Conservation (phyloP, 2,329 filamentous ascomycete genomes). For the Verticillium alfalfae region DNA sequence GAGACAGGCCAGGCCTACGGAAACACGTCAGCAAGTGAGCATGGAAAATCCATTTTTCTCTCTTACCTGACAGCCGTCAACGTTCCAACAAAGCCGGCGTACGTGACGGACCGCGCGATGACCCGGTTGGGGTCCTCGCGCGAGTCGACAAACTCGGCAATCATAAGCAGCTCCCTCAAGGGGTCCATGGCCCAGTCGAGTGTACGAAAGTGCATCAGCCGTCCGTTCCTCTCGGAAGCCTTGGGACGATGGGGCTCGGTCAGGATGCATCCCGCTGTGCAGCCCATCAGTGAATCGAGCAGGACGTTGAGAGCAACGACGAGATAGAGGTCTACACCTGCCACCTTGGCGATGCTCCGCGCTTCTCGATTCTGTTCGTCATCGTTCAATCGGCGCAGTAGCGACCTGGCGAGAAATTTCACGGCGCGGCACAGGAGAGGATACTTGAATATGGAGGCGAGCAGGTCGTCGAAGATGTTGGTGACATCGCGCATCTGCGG, state of each 20-base stretch:
- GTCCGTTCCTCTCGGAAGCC: slow-evolving; percentile 1
- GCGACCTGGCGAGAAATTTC: slow-evolving; percentile 31
- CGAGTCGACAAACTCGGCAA: slow-evolving; percentile 40
- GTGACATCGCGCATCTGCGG: slow-evolving; percentile 33
- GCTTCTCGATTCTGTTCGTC: slow-evolving; percentile 54
- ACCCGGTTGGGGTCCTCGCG: slow-evolving; percentile 22
- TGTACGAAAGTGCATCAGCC: slow-evolving; percentile 47
- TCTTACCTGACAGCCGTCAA: slow-evolving; percentile 41
- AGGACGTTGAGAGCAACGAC: slow-evolving; percentile 54
- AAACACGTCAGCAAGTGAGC: background rate
- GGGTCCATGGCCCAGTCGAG: slow-evolving; percentile 51
- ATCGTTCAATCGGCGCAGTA: slow-evolving; percentile 43
- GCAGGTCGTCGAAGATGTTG: slow-evolving; percentile 43
- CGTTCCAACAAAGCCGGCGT: slow-evolving; percentile 45
- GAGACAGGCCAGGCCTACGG: slow-evolving; percentile 31
- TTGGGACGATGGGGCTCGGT: slow-evolving; percentile 10
- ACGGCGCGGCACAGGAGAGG: slow-evolving; percentile 17
- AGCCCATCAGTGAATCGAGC: slow-evolving; percentile 57
- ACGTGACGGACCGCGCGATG: slow-evolving; percentile 40
- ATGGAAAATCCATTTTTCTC: no score
- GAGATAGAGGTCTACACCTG: slow-evolving; percentile 48
- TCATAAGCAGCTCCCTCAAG: slow-evolving; percentile 42
- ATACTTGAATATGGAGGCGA: slow-evolving; percentile 20
- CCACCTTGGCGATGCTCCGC: slow-evolving; percentile 42
- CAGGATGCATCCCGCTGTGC: slow-evolving; percentile 46